These are phyloP conservation scores for Microglena sp. DNA, from an alignment of 139 green algal species.

Conservation along the genomic window DNA sequence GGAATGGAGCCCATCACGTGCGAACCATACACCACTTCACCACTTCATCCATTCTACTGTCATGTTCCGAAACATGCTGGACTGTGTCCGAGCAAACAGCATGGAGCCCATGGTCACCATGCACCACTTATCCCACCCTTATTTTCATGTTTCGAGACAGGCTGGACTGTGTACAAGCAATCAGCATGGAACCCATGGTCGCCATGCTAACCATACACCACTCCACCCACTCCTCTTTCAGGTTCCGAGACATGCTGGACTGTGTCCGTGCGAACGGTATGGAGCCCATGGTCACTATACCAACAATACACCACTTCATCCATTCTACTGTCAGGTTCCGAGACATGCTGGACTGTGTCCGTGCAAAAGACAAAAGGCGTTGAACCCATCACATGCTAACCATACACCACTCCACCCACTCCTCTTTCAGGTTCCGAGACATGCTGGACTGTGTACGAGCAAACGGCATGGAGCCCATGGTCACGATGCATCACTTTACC, in stretches of 20 bases:
- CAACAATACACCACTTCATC: conserved; percentile 50
- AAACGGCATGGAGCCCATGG: conserved; percentile 31
- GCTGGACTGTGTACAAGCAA: too few species aligned
- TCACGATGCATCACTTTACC: conserved; percentile 46
- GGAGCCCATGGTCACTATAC: conserved; percentile 36
- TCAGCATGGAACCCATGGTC: conserved; percentile 31
- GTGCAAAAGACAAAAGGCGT: too few species aligned
- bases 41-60: conserved; percentile 55
- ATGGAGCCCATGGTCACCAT: conserved; percentile 38
- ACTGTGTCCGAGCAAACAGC: conserved; percentile 16
- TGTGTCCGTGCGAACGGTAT: conserved; percentile 21
- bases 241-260: conserved; percentile 33
- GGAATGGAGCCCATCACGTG: conserved; percentile 36
- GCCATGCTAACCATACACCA: too few species aligned
- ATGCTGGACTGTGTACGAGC: conserved; percentile 30
- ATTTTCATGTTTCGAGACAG: too few species aligned
- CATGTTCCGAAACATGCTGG: conserved; percentile 34
- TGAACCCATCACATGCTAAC: too few species aligned
- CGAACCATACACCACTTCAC: conserved; percentile 48
- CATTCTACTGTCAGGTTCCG: too few species aligned
- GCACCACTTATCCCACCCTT: conserved; percentile 46
- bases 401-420: too few species aligned
- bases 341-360: too few species aligned
- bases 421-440: conserved; percentile 19
- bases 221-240: conserved; percentile 13